Percentiles rank a stretch among this genome's conserved stretches.
Conservation (phyloP, 208 protist genomes). For the Vickermania ingenoplastis region DNA sequence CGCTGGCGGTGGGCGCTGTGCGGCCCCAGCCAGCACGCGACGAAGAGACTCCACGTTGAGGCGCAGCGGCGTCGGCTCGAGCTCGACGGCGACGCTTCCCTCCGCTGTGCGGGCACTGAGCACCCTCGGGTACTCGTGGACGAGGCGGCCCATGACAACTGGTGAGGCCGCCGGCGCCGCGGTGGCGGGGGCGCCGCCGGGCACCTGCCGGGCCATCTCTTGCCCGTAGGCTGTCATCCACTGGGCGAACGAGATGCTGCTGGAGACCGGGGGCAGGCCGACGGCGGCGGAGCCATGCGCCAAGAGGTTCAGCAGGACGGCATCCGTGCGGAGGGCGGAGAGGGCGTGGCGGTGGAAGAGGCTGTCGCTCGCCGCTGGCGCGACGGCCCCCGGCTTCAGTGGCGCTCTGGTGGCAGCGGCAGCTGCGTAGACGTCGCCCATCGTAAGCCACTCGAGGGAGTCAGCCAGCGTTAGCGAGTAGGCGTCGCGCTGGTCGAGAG, state of each 20-base stretch:
- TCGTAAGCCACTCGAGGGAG: conserved; percentile 53
- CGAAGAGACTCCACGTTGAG: conserved; percentile 22
- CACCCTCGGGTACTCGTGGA: neutral
- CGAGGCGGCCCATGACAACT: neutral
- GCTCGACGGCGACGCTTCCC: neutral
- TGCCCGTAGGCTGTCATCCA: conserved; percentile 46
- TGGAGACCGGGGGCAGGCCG: conserved; percentile 22
- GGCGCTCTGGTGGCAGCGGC: neutral
- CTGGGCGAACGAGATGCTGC: conserved; percentile 33
- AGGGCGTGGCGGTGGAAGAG: conserved; percentile 18
- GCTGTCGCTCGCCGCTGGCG: neutral
- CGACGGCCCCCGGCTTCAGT: neutral
- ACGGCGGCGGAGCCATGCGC: conserved; percentile 36
- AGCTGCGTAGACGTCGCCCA: conserved; percentile 31
- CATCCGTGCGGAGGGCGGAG: conserved; percentile 41
- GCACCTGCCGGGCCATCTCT: neutral
- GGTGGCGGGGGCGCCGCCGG: neutral
- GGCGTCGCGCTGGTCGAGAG: conserved; percentile 45
- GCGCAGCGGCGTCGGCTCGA: conserved; percentile 16
- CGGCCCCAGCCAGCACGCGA: conserved; percentile 31
- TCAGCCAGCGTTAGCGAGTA: conserved; percentile 46
- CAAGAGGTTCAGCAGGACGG: conserved; percentile 56
- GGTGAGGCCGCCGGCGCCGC: neutral
- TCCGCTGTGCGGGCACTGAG: neutral
- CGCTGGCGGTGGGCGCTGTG: conserved; percentile 10